phyloP scores from a whole-genome alignment of 2,329 filamentous ascomycete species.

The Ramularia collo-cygni region DNA sequence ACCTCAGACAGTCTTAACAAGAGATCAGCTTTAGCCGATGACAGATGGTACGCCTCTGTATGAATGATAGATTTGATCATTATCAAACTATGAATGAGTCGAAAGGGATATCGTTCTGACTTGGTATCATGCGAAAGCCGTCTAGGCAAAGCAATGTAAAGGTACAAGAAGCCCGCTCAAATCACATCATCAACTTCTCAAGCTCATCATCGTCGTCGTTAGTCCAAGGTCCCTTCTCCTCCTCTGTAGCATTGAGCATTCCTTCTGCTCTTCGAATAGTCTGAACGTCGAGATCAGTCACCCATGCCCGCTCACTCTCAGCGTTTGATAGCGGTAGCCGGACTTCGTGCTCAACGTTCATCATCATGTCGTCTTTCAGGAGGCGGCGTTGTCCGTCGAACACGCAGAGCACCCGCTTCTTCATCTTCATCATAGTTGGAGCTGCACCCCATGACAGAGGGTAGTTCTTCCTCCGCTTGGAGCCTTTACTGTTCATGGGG shows the following conservation, averaged over 20 bases:
- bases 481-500: conserved; percentile 48
- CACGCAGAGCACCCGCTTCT: conserved; percentile 89
- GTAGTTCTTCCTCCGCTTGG: conserved; percentile 90
- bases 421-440: conserved; percentile 92
- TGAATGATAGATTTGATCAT: too few relatives aligned
- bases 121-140: too few relatives aligned
- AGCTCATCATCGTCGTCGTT: conserved; percentile 59
- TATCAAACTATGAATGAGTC: too few relatives aligned
- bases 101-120: too few relatives aligned
- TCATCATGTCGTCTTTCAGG: conserved; percentile 99
- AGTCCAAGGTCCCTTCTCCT: conserved; percentile 82
- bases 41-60: too few relatives aligned
- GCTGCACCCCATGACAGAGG: conserved; percentile 90
- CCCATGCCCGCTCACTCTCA: conserved; percentile 61
- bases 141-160: too few relatives aligned
- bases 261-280: conserved; percentile 83
- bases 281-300: conserved; percentile 89
- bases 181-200: conserved; percentile 48
- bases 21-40: too few relatives aligned
- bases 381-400: conserved; percentile 83
- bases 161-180: background rate
- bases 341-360: conserved; percentile 89
- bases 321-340: conserved; percentile 66
- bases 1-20: too few relatives aligned
- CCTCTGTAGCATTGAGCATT: conserved; percentile 69